Conservation (phyloP, 306 rosid species). For the Erythrophleum fordii region DNA sequence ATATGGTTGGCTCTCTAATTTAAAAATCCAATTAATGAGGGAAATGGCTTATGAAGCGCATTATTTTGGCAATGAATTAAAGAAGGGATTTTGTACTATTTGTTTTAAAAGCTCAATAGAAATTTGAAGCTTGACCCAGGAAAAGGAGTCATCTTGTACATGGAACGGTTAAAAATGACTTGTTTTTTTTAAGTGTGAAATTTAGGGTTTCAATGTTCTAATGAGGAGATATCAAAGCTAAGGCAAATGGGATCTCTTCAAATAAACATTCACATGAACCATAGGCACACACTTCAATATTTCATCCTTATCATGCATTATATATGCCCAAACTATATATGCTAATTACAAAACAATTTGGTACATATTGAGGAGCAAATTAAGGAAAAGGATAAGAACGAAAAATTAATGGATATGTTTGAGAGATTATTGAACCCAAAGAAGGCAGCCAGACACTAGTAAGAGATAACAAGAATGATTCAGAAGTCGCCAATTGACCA, state of each 20-base stretch:
- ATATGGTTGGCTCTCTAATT: background rate
- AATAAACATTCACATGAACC: background rate
- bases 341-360: background rate
- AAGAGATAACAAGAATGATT: background rate
- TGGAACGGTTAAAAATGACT: background rate
- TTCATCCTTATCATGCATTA: background rate
- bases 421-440: background rate
- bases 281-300: no score
- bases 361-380: background rate
- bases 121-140: background rate
- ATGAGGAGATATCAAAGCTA: conserved; percentile 15
- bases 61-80: background rate
- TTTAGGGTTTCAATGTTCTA: conserved; percentile 39
- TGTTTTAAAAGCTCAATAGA: background rate
- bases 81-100: background rate
- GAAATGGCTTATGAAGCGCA: background rate
- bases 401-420: conserved; percentile 24
- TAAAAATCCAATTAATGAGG: background rate
- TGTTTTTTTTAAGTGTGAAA: background rate
- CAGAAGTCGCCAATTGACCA: background rate
- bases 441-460: background rate
- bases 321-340: conserved; percentile 16
- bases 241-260: background rate
- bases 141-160: conserved; percentile 10
- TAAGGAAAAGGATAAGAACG: conserved; percentile 11